phyloP scores from a whole-genome alignment of 208 protist species.

The Acanthamoeba sp. region DNA sequence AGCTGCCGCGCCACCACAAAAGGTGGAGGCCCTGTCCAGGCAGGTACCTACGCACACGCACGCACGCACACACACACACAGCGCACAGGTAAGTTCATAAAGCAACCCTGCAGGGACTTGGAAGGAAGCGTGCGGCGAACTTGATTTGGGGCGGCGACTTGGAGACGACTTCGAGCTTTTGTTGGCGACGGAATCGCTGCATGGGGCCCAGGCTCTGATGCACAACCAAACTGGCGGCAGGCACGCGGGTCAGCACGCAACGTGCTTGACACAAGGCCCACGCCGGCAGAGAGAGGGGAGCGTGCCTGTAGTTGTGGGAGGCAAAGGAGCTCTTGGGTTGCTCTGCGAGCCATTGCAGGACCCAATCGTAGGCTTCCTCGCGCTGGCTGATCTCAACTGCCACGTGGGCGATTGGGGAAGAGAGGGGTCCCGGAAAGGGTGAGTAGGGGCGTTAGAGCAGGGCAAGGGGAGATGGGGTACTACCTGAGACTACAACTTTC shows the following conservation, averaged over 20 bases:
- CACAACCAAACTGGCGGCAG: constrained; percentile 46
- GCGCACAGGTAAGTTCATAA: not conserved
- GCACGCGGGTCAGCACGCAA: not conserved
- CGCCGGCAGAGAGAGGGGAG: not conserved
- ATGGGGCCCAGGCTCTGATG: constrained; percentile 66
- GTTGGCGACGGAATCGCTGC: constrained; percentile 44
- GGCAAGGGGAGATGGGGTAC: not conserved
- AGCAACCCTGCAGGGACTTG: not conserved
- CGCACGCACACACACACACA: not conserved
- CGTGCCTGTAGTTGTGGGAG: constrained; percentile 53
- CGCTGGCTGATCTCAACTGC: constrained; percentile 62
- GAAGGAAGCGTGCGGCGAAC: too few relatives aligned
- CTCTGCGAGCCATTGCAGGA: constrained; percentile 53
- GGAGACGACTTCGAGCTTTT: constrained; percentile 53
- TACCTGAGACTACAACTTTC: constrained; percentile 48
- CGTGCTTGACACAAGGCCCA: not conserved
- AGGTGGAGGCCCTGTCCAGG: constrained; percentile 42
- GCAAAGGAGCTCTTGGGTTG: constrained; percentile 23
- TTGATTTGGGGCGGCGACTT: constrained; percentile 25
- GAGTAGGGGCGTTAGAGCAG: not conserved
- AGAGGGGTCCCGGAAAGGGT: not conserved
- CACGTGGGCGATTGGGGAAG: too few relatives aligned
- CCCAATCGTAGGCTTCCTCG: constrained; percentile 59
- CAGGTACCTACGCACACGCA: constrained; percentile 9
- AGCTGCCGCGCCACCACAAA: not conserved